phyloP scores from a whole-genome alignment of 192 early-diverging fungal genomes.

The Coemansia sp. region DNA sequence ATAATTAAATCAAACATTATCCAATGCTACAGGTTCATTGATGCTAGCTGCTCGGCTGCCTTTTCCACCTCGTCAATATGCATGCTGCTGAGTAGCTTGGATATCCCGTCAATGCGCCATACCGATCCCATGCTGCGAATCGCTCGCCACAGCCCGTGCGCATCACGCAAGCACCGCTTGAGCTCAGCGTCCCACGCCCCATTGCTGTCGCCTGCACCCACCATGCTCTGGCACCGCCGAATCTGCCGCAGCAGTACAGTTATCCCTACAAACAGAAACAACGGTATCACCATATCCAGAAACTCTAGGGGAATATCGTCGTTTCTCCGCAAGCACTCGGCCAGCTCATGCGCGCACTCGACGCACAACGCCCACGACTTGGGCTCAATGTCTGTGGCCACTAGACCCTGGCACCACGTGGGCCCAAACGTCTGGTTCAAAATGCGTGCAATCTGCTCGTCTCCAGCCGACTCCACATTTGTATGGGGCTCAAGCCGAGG shows the following conservation, averaged over 20 bases:
- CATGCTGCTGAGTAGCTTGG: conserved; percentile 17
- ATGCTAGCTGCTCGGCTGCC: conserved; percentile 11
- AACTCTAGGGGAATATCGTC: conserved; percentile 26
- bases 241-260: conserved; percentile 33
- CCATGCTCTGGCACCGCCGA: background rate
- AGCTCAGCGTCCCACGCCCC: conserved; percentile 5
- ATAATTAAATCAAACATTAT: background rate
- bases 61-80: conserved; percentile 21
- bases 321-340: conserved; percentile 11
- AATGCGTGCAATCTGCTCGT: conserved; percentile 14
- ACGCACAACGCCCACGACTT: conserved; percentile 22
- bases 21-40: conserved; percentile 2
- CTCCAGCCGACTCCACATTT: conserved; percentile 1
- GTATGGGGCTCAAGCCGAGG: background rate
- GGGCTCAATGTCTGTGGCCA: conserved; percentile 22
- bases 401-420: conserved; percentile 22
- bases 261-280: conserved; percentile 19
- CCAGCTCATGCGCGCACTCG: conserved; percentile 15
- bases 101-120: conserved; percentile 17
- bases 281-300: conserved; percentile 23
- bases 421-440: conserved; percentile 22
- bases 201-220: background rate
- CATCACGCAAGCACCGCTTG: conserved; percentile 11
- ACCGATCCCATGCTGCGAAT: conserved; percentile 14
- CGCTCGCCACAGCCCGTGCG: conserved; percentile 3